Evolutionary conservation across 805 yeast genomes (phyloP), one percentile per base, ranked within the genome.

Genomic region (Kodamaea kaohsiungensis): DNA sequence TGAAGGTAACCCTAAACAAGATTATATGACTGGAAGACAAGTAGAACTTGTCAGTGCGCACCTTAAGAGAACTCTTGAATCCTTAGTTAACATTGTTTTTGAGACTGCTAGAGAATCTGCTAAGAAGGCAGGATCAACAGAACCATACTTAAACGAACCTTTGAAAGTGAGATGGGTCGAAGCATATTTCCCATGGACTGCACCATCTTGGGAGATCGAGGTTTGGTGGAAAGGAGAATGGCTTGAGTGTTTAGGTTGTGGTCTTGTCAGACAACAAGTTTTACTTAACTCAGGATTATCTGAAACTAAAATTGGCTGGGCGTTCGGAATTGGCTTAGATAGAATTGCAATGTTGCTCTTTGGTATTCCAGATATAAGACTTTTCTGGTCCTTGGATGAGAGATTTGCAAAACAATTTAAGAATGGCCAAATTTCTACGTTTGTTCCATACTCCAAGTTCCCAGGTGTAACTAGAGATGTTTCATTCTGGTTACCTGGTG

Each of bases 201-300:
- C 96, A 1, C 99, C 99, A 2, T 89, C 96, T 43, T 95, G 96
- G 96, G 98, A 95, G 65, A 91, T 96, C 61, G 99, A 95, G 71
- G 97, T 95, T 3, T 91, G 96, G 92, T 95, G 98, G 98, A 89
- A 91, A 66, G 96, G 95, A 51, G 96, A 92, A 61, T 95, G 99
- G 99, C 78, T 95, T 37, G 99, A 95, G 73, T 86, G 96, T 67
- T 90, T 97, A 65, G 99, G 99, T 0, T 90, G 96, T 72, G 99
- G 99, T 22, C 79, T 93, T 38, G 96, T 91, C 7, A 85, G 84
- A 60, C 87, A 90, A 60, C 84, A 84, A 49, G 96, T 93, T 0
- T 76, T 91, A 39, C 74, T 82, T 18, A 88, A 87, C 60, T 82
- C 97, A 0, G 96, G 90, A 0, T 76, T 86, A 50, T 55, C 61